Evolutionary conservation across 2,329 filamentous ascomycete genomes (phyloP).

Genomic region (Fusarium sp.): DNA sequence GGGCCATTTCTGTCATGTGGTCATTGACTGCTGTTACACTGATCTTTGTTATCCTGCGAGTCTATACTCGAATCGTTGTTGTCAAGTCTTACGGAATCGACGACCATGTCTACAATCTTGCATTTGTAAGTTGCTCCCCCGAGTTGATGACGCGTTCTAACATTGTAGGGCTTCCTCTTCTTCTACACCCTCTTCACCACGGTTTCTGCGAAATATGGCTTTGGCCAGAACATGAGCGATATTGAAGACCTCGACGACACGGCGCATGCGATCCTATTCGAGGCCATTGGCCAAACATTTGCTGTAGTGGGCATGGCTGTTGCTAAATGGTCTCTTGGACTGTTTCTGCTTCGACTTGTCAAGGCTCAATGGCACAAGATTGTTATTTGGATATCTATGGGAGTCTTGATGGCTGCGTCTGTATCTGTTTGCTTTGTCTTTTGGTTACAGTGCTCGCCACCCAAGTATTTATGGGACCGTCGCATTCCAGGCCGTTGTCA

Average conservation of each 20-base stretch:
- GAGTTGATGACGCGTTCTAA: neutral
- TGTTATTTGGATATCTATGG: slow-evolving; percentile 49
- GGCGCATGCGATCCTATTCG: slow-evolving; percentile 45
- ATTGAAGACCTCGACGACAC: slow-evolving; percentile 34
- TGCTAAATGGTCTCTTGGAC: slow-evolving; percentile 53
- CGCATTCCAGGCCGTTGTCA: slow-evolving; percentile 29
- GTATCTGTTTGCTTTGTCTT: slow-evolving; percentile 27
- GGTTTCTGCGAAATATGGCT: slow-evolving; percentile 48
- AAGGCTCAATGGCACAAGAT: slow-evolving; percentile 49
- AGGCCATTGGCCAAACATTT: slow-evolving; percentile 51
- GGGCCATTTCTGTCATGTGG: slow-evolving; percentile 45
- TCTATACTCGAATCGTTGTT: slow-evolving; percentile 51
- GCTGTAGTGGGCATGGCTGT: slow-evolving; percentile 53
- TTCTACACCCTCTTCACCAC: slow-evolving; percentile 49
- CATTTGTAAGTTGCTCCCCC: slow-evolving; percentile 19
- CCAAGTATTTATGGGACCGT: slow-evolving; percentile 35
- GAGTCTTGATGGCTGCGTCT: slow-evolving; percentile 31
- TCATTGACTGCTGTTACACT: slow-evolving; percentile 37
- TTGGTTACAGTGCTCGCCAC: slow-evolving; percentile 34
- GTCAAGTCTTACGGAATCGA: slow-evolving; percentile 49
- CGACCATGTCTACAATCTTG: slow-evolving; percentile 49
- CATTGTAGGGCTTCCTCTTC: slow-evolving; percentile 39
- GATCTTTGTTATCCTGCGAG: slow-evolving; percentile 49
- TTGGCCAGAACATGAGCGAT: slow-evolving; percentile 47
- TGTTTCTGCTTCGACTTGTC: slow-evolving; percentile 54